These are phyloP conservation scores for Ceratocystis cubensis DNA, from an alignment of 2,329 filamentous ascomycete species.

Conservation along the genomic window DNA sequence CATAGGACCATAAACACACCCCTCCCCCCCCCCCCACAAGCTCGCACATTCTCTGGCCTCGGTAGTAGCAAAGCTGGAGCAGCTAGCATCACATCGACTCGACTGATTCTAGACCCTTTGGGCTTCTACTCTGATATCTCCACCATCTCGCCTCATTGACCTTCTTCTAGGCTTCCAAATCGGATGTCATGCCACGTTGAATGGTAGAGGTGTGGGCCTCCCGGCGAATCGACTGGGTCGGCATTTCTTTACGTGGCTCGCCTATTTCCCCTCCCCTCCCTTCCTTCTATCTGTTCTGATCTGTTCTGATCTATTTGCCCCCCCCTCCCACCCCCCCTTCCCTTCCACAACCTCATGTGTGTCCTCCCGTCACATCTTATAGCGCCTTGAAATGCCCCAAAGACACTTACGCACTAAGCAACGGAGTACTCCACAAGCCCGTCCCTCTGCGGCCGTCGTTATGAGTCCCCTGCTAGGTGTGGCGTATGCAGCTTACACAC, in stretches of 20 bases:
- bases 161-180: background rate
- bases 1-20: too few relatives aligned
- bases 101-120: too few relatives aligned
- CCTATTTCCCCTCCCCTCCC: background rate
- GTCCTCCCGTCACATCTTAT: background rate
- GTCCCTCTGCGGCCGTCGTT: background rate
- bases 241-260: slow-evolving; percentile 3
- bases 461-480: background rate
- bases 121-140: background rate
- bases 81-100: background rate
- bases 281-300: background rate
- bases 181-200: background rate
- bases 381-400: background rate
- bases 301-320: background rate
- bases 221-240: background rate
- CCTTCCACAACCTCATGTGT: background rate
- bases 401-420: background rate
- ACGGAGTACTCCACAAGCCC: background rate
- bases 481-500: background rate
- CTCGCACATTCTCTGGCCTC: background rate
- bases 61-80: background rate
- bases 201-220: background rate
- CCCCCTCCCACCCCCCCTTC: background rate
- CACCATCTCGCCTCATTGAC: background rate
- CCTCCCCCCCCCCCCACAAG: too few relatives aligned